Evolutionary conservation across 306 rosid species (phyloP).

Genomic region (Adenanthera pavonina): DNA sequence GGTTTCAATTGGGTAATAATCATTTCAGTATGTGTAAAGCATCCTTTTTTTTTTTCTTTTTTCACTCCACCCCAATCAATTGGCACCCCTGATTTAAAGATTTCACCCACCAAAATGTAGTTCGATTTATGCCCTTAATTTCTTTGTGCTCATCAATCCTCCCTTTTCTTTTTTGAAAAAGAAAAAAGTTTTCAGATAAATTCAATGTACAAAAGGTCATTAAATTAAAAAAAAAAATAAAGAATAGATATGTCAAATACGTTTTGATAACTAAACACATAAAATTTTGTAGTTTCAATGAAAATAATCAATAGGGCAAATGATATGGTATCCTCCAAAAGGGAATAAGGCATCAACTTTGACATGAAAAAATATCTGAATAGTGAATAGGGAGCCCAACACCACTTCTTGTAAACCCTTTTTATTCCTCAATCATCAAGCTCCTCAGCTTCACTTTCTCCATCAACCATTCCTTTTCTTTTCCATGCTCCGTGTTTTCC

Average conservation of each 20-base stretch:
- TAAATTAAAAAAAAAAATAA: too few relatives aligned
- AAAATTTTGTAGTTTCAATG: too few relatives aligned
- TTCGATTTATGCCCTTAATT: not conserved
- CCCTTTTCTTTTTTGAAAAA: too few relatives aligned
- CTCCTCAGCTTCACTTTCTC: constrained; percentile 24
- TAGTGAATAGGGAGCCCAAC: constrained; percentile 42
- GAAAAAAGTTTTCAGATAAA: too few relatives aligned
- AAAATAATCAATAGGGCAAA: too few relatives aligned
- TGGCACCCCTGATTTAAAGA: not conserved
- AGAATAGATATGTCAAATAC: too few relatives aligned
- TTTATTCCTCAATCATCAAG: constrained; percentile 44
- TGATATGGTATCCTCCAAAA: constrained; percentile 37
- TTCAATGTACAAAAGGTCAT: too few relatives aligned
- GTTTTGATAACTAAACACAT: too few relatives aligned
- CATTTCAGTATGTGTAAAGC: constrained; percentile 33
- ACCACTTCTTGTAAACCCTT: constrained; percentile 40
- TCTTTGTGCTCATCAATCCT: not conserved
- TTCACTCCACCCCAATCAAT: constrained; percentile 13
- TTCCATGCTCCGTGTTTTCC: not conserved
- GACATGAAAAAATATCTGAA: constrained; percentile 43
- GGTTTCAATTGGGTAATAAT: constrained; percentile 9
- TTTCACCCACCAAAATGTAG: not conserved
- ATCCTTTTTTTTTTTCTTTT: not conserved
- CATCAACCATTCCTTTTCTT: not conserved
- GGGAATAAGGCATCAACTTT: constrained; percentile 40